Evolutionary conservation across 2,329 filamentous ascomycete genomes (phyloP), one percentile per base, ranked within the genome.

Genomic region (Aureobasidium leucospermi): DNA sequence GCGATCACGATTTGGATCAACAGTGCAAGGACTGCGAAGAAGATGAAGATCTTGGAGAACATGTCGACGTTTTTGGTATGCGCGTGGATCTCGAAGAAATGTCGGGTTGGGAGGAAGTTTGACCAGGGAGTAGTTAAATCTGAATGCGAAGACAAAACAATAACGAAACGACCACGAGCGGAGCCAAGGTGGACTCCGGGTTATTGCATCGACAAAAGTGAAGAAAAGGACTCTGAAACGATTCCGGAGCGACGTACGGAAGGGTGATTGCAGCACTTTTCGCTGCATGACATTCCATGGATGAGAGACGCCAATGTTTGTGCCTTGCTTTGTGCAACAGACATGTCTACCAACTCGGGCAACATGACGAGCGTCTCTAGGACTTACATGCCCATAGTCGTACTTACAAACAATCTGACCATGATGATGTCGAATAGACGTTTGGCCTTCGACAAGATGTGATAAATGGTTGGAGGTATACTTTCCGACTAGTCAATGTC

Each of bases 21-120:
- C 60, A 78, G 68, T 39, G 76, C 75, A 66, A 80, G 69, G 60
- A 80, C 65, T 60, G 76, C 73, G 59, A 79, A 63, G 60, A 75
- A 59, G 59, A 78, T 61, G 62, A 73, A 68, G 41, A 74, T 71
- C 67, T 77, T 77, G 69, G 75, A 71, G 63, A 78, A 69, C 76
- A 81, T 80, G 57, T 63, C 71, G 69, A 57, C 58, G 42, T 29
- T 1, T 15, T 39, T 36, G 34, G 16, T 52, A 36, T 16, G 28
- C 2, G 15, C 45, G 52, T 36, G 10, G 39, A 8, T 55, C 29
- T 38, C 9, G 15, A 38, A 55, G 39, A n/a, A 23, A 10, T 36
- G 52, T 23, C 10, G 13, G n/a, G 11, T 11, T 11, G 1, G 4
- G 4, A 29, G 4, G 9, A 13, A 10, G 2, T 19, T 11, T 6